Percentiles rank a stretch among this genome's conserved stretches.
Evolutionary conservation across 1,139 yeast genomes (phyloP).

Genomic region (Blastobotrys apis): DNA sequence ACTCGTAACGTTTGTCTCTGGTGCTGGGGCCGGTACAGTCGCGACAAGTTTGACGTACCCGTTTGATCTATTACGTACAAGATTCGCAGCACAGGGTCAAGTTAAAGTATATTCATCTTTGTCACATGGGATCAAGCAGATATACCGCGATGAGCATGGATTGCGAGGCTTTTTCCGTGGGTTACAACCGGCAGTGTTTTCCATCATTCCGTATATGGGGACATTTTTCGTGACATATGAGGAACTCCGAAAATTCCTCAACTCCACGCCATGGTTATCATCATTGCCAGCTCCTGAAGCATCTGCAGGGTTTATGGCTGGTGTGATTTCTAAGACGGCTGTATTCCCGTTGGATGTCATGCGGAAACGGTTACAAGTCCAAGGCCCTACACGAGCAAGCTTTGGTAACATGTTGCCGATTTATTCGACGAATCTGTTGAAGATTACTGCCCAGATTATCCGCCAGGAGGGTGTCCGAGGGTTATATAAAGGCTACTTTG

Average conservation of each 20-base stretch:
- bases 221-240: constrained; percentile 68
- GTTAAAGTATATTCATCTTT: constrained; percentile 46
- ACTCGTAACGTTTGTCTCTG: constrained; percentile 54
- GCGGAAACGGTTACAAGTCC: constrained; percentile 73
- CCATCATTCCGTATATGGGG: constrained; percentile 65
- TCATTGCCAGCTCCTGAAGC: constrained; percentile 46
- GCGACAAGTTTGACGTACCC: constrained; percentile 82
- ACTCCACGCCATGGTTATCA: constrained; percentile 11
- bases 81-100: constrained; percentile 53
- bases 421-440: constrained; percentile 29
- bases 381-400: constrained; percentile 37
- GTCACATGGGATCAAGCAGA: constrained; percentile 40
- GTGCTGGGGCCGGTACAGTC: constrained; percentile 69
- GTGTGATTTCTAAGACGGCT: constrained; percentile 62
- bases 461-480: constrained; percentile 59
- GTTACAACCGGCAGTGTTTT: constrained; percentile 54
- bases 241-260: constrained; percentile 17
- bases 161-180: constrained; percentile 60
- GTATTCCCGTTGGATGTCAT: constrained; percentile 86
- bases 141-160: constrained; percentile 55
- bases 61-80: constrained; percentile 76
- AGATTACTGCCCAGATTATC: constrained; percentile 41
- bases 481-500: constrained; percentile 66
- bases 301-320: constrained; percentile 72
- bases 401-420: constrained; percentile 29